phyloP scores from a whole-genome alignment of 441 rosid species.

The Arabidopsis lyrata region DNA sequence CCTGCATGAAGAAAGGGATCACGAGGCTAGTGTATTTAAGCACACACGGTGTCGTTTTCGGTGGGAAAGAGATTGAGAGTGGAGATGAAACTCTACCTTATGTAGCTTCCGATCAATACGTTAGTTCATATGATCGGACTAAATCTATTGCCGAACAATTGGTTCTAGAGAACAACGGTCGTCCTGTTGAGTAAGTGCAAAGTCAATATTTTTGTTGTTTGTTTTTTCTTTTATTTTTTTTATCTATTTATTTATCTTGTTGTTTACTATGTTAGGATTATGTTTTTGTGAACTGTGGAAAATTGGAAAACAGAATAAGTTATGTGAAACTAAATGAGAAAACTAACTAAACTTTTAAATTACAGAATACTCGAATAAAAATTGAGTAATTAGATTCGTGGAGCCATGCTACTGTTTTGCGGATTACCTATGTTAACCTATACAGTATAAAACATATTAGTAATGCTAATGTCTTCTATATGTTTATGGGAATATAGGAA shows the following conservation, averaged over 20 bases:
- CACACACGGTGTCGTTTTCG: conserved; percentile 84
- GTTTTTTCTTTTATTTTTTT: too few relatives aligned
- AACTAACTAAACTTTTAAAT: too few relatives aligned
- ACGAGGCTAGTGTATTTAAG: conserved; percentile 74
- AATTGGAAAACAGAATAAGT: conserved; percentile 58
- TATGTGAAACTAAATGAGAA: neutral
- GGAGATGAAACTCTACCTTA: conserved; percentile 83
- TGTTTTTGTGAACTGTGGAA: conserved; percentile 34
- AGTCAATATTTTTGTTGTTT: conserved; percentile 14
- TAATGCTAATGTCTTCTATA: neutral
- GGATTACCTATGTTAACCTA: too few relatives aligned
- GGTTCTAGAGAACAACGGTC: conserved; percentile 74
- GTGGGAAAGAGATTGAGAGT: conserved; percentile 78
- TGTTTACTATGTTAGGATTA: neutral
- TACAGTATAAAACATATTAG: too few relatives aligned
- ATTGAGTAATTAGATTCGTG: too few relatives aligned
- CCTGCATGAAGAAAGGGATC: conserved; percentile 69
- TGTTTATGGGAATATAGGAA: conserved; percentile 19
- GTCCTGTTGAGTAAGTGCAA: conserved; percentile 66
- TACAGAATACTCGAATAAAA: too few relatives aligned
- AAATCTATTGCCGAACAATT: conserved; percentile 87
- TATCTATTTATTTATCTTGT: conserved; percentile 44
- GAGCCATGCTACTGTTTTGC: too few relatives aligned
- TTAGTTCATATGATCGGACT: conserved; percentile 72
- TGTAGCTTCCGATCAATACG: conserved; percentile 66